These are phyloP conservation scores for Diophrys sp. DNA, from an alignment of 73 alveolate genomes.

Conservation along the genomic window DNA sequence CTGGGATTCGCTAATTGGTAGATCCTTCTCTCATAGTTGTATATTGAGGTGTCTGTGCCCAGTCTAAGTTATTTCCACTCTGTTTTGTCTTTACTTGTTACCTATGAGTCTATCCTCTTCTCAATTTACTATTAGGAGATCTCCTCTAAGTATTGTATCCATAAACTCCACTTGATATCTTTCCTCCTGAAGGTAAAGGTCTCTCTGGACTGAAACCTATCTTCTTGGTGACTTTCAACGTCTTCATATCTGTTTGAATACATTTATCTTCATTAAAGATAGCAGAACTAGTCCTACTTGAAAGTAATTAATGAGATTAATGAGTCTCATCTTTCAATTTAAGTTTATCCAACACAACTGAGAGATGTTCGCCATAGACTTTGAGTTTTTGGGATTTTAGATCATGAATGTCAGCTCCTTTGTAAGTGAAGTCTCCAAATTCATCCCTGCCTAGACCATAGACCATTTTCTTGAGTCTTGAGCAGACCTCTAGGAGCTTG, in stretches of 20 bases:
- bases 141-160: neutral
- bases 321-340: neutral
- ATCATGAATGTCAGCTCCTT: slow-evolving; percentile 10
- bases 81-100: too few relatives aligned
- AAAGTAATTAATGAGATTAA: neutral
- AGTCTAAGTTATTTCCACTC: too few relatives aligned
- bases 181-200: neutral
- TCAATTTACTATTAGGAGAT: too few relatives aligned
- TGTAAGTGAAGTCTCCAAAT: slow-evolving; percentile 11
- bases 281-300: too few relatives aligned
- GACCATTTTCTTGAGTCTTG: slow-evolving; percentile 2
- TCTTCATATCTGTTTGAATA: neutral
- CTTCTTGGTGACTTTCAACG: neutral
- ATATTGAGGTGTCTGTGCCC: too few relatives aligned
- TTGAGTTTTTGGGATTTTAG: neutral
- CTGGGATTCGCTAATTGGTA: too few relatives aligned
- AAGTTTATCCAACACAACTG: neutral
- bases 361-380: neutral
- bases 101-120: too few relatives aligned
- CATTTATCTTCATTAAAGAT: neutral
- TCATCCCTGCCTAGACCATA: neutral
- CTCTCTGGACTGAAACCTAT: neutral
- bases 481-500: slow-evolving; percentile 3
- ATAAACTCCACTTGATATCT: neutral
- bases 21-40: too few relatives aligned